Evolutionary conservation across 2,329 filamentous ascomycete genomes (phyloP), one percentile per base, ranked within the genome.

Genomic region (Colletotrichum abscissum): DNA sequence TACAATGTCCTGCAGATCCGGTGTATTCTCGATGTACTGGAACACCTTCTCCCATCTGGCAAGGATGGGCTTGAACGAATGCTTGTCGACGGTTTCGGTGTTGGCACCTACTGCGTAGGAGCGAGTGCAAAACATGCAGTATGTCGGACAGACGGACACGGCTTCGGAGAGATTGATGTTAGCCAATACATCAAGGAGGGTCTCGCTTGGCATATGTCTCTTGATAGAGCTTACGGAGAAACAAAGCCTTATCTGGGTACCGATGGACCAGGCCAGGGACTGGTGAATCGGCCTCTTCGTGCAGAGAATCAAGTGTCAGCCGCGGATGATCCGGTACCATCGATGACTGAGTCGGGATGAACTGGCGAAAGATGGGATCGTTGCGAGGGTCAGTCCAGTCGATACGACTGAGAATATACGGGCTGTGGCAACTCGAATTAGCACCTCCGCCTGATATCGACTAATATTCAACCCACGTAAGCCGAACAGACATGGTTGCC

Each of bases 201-300:
- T 5, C 55, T 1, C 12, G 5, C 22, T 14, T 52, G 42, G 19
- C 42, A 9, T 49, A n/a, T 19, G 24, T n/a, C 11, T 42, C 5
- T n/a, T 26, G 33, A 2, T 16, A 38, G 6, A n/a, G 76, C 85
- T 79, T 80, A 91, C 90, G 86, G 35, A 92, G 81, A 67, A 92
- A 91, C 6, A 92, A 79, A 2, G 88, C 90, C 79, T 90, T 91
- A 72, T 92, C 89, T 0, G 87, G 87, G 78, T 93, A 92, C n/a
- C 90, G 85, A 78, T 92, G 90, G 2, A 92, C 89, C 3, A 92
- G 79, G 0, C 89, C 89, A 19, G 84, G 81, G 2, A 91, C 88
- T 0, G 88, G 88, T 7, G 86, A 88, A 75, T 92, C 89, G 4
- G 81, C 80, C 33, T 82, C 82, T 81, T 92, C 90, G 57, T 89